A percentile compares a stretch with the other conserved stretches of the same genome.
Conservation (phyloP, 2,329 filamentous ascomycete genomes). For the Zymoseptoria ardabiliae region DNA sequence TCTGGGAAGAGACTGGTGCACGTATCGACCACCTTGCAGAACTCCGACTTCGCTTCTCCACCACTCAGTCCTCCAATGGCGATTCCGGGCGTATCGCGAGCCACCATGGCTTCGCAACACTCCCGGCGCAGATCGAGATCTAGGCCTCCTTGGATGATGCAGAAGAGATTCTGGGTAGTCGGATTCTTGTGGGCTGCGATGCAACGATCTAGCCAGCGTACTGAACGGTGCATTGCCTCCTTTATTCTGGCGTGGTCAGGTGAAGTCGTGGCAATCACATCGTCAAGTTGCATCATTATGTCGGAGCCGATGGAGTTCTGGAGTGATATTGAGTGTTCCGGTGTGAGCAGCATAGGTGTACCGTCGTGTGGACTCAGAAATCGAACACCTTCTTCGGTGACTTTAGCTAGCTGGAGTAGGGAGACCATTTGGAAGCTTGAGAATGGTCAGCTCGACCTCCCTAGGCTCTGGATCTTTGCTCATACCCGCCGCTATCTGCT, state of each 20-base stretch:
- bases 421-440: constrained; percentile 97
- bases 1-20: constrained; percentile 82
- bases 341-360: constrained; percentile 90
- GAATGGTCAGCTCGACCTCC: constrained; percentile 2
- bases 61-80: constrained; percentile 93
- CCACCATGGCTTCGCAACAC: constrained; percentile 82
- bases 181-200: constrained; percentile 83
- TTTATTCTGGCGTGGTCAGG: constrained; percentile 81
- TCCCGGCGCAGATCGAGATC: constrained; percentile 77
- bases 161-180: constrained; percentile 84
- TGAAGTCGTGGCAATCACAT: constrained; percentile 93
- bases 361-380: constrained; percentile 97
- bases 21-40: constrained; percentile 74
- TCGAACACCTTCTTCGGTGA: constrained; percentile 91
- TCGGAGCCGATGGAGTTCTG: constrained; percentile 97
- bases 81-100: constrained; percentile 85
- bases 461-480: background rate
- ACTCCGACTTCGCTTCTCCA: constrained; percentile 88
- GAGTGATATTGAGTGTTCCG: constrained; percentile 90
- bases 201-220: constrained; percentile 93
- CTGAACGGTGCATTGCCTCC: constrained; percentile 88
- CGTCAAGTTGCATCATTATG: constrained; percentile 99
- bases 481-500: constrained; percentile 18
- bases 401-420: constrained; percentile 80
- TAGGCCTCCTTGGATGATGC: constrained; percentile 94